Evolutionary conservation across 2,329 filamentous ascomycete species (phyloP), one percentile per base, ranked within the genome.

Genomic region (Alternaria triticina): DNA sequence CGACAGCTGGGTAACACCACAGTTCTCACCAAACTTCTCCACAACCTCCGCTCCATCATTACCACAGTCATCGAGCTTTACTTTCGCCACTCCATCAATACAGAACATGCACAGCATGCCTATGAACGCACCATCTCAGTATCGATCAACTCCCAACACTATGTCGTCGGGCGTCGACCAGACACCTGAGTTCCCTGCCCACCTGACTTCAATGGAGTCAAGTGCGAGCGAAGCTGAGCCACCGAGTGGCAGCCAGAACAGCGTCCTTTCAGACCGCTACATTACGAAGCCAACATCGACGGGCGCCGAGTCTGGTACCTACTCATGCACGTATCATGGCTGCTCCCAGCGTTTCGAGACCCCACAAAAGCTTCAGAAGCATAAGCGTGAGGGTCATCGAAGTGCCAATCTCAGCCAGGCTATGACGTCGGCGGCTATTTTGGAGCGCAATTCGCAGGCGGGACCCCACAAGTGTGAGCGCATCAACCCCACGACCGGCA

Each of bases 281-380:
- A 61, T 76, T 27, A 76, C 83, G 66, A 84, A 88, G 83, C 93
- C 93, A 0, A 79, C 83, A 2, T 85, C 89, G 44, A 89, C 90
- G 3, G 84, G 85, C 15, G 91, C 93, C 0, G 92, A 97, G 69
- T 87, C 90, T 20, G 95, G 95, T 12, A 97, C 94, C 0, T 99
- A 97, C 82, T 97, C 94, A 1, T 99, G 96, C 81, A 97, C 94
- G 1, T 97, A 97, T 74, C 94, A 97, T 74, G 93, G 94, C 11
- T 98, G 96, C 77, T 90, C 90, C 0, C 85, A 91, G 70, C 91
- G 96, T 57, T 99, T 99, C 75, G 93, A 97, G 70, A 93, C 93
- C 1, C 93, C 94, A 5, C 86, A 89, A 9, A 89, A 94, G 70
- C 86, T 99, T 4, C 94, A 98, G 79, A 96, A 96, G 82, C 96